Evolutionary conservation across 495 filamentous ascomycete genomes (phyloP).

Genomic region (Hyaloscypha hepaticicola): DNA sequence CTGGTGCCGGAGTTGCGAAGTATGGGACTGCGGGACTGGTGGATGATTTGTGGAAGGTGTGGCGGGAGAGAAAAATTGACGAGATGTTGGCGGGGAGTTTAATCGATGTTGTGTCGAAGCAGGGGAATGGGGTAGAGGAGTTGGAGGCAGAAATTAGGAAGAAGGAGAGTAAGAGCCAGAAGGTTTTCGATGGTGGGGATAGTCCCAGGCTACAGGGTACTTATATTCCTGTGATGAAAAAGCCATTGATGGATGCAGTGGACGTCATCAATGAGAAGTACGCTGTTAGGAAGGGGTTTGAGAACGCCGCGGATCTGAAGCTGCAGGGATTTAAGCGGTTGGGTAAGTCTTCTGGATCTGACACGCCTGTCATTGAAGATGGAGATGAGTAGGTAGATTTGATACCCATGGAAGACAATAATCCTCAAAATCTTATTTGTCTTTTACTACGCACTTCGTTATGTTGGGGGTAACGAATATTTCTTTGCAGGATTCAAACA

Average conservation of each 20-base stretch:
- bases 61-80: constrained; percentile 84
- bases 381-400: constrained; percentile 27
- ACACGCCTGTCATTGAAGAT: constrained; percentile 28
- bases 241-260: constrained; percentile 58
- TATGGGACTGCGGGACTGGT: constrained; percentile 67
- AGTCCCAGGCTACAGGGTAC: constrained; percentile 54
- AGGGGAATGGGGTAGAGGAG: constrained; percentile 40
- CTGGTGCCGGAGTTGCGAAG: constrained; percentile 46
- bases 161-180: constrained; percentile 45
- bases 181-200: constrained; percentile 72
- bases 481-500: no score
- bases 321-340: constrained; percentile 33
- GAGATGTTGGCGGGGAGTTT: constrained; percentile 73
- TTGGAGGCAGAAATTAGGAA: constrained; percentile 3
- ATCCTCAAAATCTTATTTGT: not conserved
- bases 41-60: constrained; percentile 73
- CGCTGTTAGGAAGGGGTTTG: constrained; percentile 65
- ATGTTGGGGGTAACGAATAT: no score
- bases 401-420: not conserved
- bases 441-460: no score
- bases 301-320: constrained; percentile 44
- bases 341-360: constrained; percentile 12
- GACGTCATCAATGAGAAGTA: constrained; percentile 77
- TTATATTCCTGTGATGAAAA: constrained; percentile 72
- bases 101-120: constrained; percentile 58